Evolutionary conservation across 768 basidiomycete species (phyloP).

Genomic region (Suillus subalutaceus): DNA sequence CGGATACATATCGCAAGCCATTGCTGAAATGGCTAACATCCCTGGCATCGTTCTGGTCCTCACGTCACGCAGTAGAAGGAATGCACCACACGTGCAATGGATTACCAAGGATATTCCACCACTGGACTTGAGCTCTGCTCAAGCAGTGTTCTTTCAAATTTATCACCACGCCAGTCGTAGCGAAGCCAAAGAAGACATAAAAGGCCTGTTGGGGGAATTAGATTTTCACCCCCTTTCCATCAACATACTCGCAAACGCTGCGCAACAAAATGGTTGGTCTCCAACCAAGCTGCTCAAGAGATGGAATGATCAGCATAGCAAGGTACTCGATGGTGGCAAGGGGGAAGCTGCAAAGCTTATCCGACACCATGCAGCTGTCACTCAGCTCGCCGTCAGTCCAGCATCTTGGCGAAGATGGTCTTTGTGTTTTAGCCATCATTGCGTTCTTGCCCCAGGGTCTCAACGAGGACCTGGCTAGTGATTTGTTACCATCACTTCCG

Average conservation of each 20-base stretch:
- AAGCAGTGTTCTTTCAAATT: not conserved
- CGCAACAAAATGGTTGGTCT: constrained; percentile 8
- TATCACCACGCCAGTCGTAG: not conserved
- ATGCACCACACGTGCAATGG: not conserved
- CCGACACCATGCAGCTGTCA: not conserved
- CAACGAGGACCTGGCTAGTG: not conserved
- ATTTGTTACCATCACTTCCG: not conserved
- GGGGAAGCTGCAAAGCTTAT: not conserved
- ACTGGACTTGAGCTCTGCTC: not conserved
- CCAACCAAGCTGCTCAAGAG: not conserved
- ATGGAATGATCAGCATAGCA: not conserved
- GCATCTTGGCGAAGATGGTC: not conserved
- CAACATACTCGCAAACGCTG: constrained; percentile 2
- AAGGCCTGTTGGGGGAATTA: not conserved
- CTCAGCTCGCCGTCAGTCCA: constrained; percentile 2
- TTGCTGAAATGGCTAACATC: not conserved
- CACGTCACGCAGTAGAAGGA: constrained; percentile 2
- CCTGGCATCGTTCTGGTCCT: constrained; percentile 1
- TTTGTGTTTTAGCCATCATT: not conserved
- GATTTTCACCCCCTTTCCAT: not conserved
- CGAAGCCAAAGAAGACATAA: not conserved
- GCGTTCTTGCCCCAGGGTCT: constrained; percentile 10
- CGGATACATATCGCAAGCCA: not conserved
- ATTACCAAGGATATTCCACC: not conserved
- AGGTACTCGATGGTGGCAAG: not conserved